Evolutionary conservation across 2,329 filamentous ascomycete species (phyloP), one percentile per base, ranked within the genome.

Genomic region (Fusarium hostae): DNA sequence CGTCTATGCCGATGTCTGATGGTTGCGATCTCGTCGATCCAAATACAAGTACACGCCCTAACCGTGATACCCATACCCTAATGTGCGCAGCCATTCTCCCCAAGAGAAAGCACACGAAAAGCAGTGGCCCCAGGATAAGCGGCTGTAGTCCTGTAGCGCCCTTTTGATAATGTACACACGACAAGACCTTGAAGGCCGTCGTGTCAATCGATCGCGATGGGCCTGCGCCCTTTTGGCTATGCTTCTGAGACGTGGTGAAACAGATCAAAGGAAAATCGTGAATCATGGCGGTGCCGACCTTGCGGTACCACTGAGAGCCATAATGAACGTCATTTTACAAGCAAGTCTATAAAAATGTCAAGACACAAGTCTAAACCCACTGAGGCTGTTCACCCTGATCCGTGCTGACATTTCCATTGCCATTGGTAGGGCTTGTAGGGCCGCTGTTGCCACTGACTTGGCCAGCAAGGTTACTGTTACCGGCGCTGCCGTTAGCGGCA

Each of bases 181-280:
- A 68, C 39, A 76, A 75, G 74, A 76, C 62, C 65, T 56, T 52
- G 39, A 41, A n/a, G 60, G 72, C 67, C 76, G 75, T 74, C 71
- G 77, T 79, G 79, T 69, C 68, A 71, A 68, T 77, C 65, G 59
- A 66, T 65, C 63, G 71, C 56, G 63, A 56, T 68, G 67, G 69
- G 68, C 75, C 71, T 61, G 69, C 61, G 64, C 68, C 76, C 75
- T 55, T 71, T 66, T 72, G 68, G 64, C 70, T 67, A 63, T 73
- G 71, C 60, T 73, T 74, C 69, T 71, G 67, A 60, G 73, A 66
- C 72, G 66, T 78, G 76, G 72, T 77, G 75, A 78, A 78, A 81
- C 79, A 81, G 74, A 77, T 75, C 76, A 71, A 79, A 79, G 73
- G 77, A 79, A 79, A 82, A 77, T 83, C 81, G 78, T 84, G 83